phyloP scores from a whole-genome alignment of 768 basidiomycete species.

The Saitozyma podzolica region DNA sequence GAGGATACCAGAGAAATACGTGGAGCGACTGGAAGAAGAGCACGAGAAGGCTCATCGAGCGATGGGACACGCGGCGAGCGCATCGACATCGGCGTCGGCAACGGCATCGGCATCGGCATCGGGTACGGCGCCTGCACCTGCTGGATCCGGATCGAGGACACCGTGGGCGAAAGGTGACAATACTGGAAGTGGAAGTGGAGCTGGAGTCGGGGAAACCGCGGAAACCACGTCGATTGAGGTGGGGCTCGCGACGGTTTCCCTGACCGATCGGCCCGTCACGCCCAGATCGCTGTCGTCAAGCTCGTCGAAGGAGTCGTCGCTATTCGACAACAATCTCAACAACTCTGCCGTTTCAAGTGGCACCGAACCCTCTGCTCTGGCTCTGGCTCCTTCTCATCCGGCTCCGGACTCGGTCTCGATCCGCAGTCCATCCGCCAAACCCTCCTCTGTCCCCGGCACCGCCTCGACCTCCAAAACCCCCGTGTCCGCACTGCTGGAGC shows the following conservation, averaged over 20 bases:
- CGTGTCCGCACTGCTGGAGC: slow-evolving; percentile 25
- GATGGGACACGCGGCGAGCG: slow-evolving; percentile 3
- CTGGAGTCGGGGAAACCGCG: background rate
- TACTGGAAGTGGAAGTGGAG: background rate
- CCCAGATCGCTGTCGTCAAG: slow-evolving; percentile 20
- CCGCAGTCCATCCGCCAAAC: background rate
- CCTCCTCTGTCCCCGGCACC: background rate
- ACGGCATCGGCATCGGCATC: background rate
- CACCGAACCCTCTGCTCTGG: background rate
- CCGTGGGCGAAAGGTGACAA: slow-evolving; percentile 10
- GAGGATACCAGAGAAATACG: slow-evolving; percentile 46
- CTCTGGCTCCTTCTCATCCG: slow-evolving; percentile 1
- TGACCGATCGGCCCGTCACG: slow-evolving; percentile 31
- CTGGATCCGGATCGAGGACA: slow-evolving; percentile 5
- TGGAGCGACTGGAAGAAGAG: slow-evolving; percentile 40
- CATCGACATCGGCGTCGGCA: background rate
- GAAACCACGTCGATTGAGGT: slow-evolving; percentile 9
- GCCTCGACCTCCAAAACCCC: slow-evolving; percentile 10
- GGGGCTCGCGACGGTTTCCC: slow-evolving; percentile 30
- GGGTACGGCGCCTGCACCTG: background rate
- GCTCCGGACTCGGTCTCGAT: background rate
- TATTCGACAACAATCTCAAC: slow-evolving; percentile 12
- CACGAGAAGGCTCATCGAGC: slow-evolving; percentile 34
- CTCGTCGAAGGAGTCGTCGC: slow-evolving; percentile 13
- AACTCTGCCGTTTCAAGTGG: background rate